Base-by-base conservation (phyloP, 176 grass and related monocot genomes). In the Musa beccarii region DNA sequence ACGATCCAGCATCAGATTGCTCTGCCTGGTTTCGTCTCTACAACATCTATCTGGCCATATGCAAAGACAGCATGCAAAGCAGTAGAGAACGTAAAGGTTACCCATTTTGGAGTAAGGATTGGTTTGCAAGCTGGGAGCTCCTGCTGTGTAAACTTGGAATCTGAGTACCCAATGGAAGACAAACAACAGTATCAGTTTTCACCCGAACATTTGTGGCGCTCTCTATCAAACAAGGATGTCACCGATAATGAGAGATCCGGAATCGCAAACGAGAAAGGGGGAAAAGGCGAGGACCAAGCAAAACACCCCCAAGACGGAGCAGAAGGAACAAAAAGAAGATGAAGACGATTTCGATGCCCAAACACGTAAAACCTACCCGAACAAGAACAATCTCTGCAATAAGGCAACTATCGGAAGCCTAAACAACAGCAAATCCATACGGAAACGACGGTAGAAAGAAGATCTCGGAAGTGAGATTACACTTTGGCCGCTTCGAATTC, bases 61-160 rank as follows among this genome's bases (percentile, higher is more conserved):
- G 54, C 16, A 57, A 62, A 62, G 61, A 12, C 29, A 11, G 19
- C 61, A 76, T 21, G 55, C 16, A 34, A 21, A 51, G 24, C 14
- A 23, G 16, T 43, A 54, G 2, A 69, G 12, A 11, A 68, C 11
- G 21, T 13, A 28, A 88, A 66, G 69, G 78, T 49, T 86, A 99
- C 96, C 96, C 96, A 99, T 92, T 86, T 88, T 50, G 96, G 96
- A 83, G 96, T 92, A 72, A 99, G 88, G 75, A 99, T 99, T 3
- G 91, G 91, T 78, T 99, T 99, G 63, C 96, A 99, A 66, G 96
- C 96, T 11, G 96, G 96, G 34, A 99, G 86, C 68, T 99, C 91
- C 63, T 99, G 96, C 76, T 99, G 96, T 2, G 96, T 99, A 79
- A 99, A 99, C 78, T 83, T 99, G 59, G 90, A 94, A 86, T 95